Conservation (phyloP, 2,329 filamentous ascomycete genomes). For the Plectosphaerella sp. region DNA sequence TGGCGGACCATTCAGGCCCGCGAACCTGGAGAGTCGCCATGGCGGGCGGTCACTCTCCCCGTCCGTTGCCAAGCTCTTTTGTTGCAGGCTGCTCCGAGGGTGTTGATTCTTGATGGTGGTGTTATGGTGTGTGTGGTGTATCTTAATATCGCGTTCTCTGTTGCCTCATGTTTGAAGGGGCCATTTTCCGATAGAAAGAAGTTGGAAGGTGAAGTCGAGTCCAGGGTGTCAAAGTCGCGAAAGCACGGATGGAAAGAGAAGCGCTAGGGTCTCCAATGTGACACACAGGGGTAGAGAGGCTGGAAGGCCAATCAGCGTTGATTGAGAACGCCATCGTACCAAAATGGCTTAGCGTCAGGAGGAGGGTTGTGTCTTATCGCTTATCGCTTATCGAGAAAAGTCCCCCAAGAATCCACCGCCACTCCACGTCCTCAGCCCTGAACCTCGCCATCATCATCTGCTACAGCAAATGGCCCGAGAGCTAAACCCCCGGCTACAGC, state of each 20-base stretch:
- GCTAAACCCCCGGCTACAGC: no score
- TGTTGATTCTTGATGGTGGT: background rate
- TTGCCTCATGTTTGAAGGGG: background rate
- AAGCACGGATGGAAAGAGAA: no score
- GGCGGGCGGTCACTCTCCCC: background rate
- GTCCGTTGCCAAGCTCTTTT: background rate
- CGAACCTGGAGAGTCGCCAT: constrained; percentile 39
- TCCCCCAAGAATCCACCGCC: no score
- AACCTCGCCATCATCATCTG: no score
- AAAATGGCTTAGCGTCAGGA: no score
- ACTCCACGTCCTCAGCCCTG: background rate
- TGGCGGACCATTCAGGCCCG: constrained; percentile 37
- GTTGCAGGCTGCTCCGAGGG: background rate
- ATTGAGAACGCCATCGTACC: no score
- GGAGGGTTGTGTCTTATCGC: no score
- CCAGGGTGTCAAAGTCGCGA: no score
- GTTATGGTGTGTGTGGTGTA: background rate
- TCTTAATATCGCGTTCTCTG: no score
- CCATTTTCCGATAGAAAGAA: background rate
- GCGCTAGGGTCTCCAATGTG: background rate
- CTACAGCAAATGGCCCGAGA: no score
- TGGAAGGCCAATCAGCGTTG: no score
- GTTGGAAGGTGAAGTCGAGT: background rate
- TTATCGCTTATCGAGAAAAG: no score
- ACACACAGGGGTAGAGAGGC: background rate